Conservation (phyloP, 768 basidiomycete genomes). For the Mycena olivaceomarginata region DNA sequence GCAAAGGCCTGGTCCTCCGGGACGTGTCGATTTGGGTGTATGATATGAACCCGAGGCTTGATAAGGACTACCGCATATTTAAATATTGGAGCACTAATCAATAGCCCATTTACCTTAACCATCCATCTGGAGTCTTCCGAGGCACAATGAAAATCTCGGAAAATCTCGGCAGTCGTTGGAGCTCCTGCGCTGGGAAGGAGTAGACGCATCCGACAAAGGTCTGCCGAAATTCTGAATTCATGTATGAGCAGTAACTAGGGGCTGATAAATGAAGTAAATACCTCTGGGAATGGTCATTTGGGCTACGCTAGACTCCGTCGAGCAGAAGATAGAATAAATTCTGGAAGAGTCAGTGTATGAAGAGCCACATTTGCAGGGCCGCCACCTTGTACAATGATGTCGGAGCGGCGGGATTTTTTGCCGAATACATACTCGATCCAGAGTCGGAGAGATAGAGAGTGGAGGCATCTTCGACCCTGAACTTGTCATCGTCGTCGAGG, state of each 20-base stretch:
- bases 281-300: slow-evolving; percentile 3
- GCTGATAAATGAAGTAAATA: background rate
- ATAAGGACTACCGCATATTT: background rate
- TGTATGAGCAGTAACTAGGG: background rate
- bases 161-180: background rate
- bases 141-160: background rate
- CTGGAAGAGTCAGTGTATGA: background rate
- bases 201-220: background rate
- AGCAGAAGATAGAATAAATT: background rate
- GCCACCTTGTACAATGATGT: background rate
- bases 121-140: background rate
- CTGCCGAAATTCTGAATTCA: background rate
- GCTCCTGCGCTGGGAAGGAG: background rate
- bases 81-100: background rate
- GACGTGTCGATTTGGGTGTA: background rate
- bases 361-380: background rate
- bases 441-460: background rate
- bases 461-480: background rate
- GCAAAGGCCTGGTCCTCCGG: slow-evolving; percentile 1
- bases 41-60: background rate
- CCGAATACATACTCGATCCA: background rate
- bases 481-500: background rate
- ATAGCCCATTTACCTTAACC: background rate
- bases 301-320: background rate
- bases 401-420: background rate